Base-by-base conservation (phyloP, 305 asterid species). In the Striga hermonthica region DNA sequence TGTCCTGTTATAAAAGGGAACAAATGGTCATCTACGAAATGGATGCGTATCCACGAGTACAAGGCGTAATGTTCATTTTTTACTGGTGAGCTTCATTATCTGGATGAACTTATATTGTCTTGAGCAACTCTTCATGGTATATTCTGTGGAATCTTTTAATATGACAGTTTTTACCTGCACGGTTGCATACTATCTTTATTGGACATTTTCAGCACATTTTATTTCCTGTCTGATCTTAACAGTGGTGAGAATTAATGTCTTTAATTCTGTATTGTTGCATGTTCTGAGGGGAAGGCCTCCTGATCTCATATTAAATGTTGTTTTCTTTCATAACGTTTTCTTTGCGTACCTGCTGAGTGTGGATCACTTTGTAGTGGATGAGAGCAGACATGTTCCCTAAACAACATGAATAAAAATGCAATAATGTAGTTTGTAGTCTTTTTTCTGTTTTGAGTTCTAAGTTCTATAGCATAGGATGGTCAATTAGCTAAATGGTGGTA, bases 21-120 rank as follows among this genome's bases (percentile, higher is more conserved):
- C 85, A 93, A 93, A 63, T 93, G 98, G 97, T 90, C 99, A 48
- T 84, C 97, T 61, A 93, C 99, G 15, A 93, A 93, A 78, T 93
- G 97, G 99, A 83, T 93, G 70, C 96, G 94, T 28, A 81, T 86
- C 75, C 84, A 80, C 5, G 97, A 90, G 79, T 90, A 82, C 83
- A 78, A 85, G 72, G 78, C 64, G 36, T 93, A 80, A 79, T 65
- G 38, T 31, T 22, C 59, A 22, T 28, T 54, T n/a, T 28, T 13
- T 57, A 35, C 44, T n/a, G 62, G 45, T 57, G 62, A 57, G 62
- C 38, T 54, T 54, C 59, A 54, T 54, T 54, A 28, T 50, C 56
- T 14, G 56, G 34, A 50, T 52, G 9, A 52, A 35, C 36, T 52
- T 52, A 5, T 44, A 16, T 15, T 7, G 36, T 16, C 31, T 50